Percentiles rank a stretch among this genome's conserved stretches.
These are phyloP conservation scores for Aspergillus awamori DNA, from an alignment of 2,329 filamentous ascomycete species.

Conservation along the genomic window DNA sequence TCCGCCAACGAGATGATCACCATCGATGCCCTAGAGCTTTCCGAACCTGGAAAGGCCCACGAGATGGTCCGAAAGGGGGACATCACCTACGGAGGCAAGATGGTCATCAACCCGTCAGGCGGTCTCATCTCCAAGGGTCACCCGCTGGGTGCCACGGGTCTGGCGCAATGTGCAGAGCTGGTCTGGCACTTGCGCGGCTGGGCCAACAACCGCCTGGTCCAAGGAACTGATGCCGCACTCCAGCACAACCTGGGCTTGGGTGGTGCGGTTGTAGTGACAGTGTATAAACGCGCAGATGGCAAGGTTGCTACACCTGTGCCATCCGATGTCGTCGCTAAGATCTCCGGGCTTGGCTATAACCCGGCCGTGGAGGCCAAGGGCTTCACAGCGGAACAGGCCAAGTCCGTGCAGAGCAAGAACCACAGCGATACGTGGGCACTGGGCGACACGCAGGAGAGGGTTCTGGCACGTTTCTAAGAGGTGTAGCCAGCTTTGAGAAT, in stretches of 20 bases:
- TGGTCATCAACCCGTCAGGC: slow-evolving; percentile 89
- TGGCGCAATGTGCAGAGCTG: slow-evolving; percentile 92
- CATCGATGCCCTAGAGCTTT: slow-evolving; percentile 82
- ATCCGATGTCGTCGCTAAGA: slow-evolving; percentile 65
- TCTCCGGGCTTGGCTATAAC: slow-evolving; percentile 80
- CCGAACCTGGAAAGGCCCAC: slow-evolving; percentile 79
- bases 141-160: slow-evolving; percentile 88
- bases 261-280: slow-evolving; percentile 85
- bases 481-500: neutral
- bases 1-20: slow-evolving; percentile 90
- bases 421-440: slow-evolving; percentile 73
- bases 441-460: slow-evolving; percentile 72
- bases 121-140: slow-evolving; percentile 96
- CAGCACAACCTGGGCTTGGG: slow-evolving; percentile 94
- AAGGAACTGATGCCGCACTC: slow-evolving; percentile 70
- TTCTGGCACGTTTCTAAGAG: slow-evolving; percentile 66
- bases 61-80: slow-evolving; percentile 84
- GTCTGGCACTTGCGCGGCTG: slow-evolving; percentile 95
- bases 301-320: slow-evolving; percentile 62
- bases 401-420: slow-evolving; percentile 70
- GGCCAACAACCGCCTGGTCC: slow-evolving; percentile 83
- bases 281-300: slow-evolving; percentile 84
- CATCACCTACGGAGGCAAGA: slow-evolving; percentile 83
- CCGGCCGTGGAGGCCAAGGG: slow-evolving; percentile 87
- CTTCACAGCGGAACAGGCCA: slow-evolving; percentile 76